A percentile compares a stretch with the other conserved stretches of the same genome.
These are phyloP conservation scores for Paspalum notatum DNA, from an alignment of 176 grass and related monocot genomes.

Conservation along the genomic window DNA sequence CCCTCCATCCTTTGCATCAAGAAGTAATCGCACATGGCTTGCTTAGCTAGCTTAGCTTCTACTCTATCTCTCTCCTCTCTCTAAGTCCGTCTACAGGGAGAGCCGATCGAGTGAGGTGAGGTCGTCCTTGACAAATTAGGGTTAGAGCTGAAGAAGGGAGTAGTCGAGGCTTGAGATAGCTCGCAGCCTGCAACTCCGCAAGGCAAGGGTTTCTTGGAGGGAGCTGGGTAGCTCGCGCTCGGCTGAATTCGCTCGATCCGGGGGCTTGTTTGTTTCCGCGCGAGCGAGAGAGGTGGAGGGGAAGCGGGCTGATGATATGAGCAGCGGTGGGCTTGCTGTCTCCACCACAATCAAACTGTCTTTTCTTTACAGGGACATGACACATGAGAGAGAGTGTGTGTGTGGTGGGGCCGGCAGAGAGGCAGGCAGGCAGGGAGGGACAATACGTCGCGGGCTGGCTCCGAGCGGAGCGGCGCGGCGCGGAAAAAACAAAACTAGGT, in stretches of 20 bases:
- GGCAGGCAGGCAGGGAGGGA: background rate
- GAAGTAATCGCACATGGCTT: conserved; percentile 87
- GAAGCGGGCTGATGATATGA: conserved; percentile 41
- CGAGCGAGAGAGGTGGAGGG: background rate
- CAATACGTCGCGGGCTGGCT: conserved; percentile 20
- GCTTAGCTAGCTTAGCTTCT: background rate
- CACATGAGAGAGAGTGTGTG: background rate
- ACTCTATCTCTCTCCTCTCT: background rate
- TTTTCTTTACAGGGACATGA: conserved; percentile 37
- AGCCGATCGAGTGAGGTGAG: too few relatives aligned
- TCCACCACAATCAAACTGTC: conserved; percentile 36
- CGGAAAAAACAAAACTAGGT: conserved; percentile 51
- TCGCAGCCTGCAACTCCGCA: background rate
- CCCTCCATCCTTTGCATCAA: conserved; percentile 58
- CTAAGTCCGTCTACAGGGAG: too few relatives aligned
- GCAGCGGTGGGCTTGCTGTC: conserved; percentile 24
- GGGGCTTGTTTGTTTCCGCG: conserved; percentile 42
- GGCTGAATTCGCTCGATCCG: conserved; percentile 37
- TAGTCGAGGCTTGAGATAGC: background rate
- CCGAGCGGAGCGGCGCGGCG: conserved; percentile 37
- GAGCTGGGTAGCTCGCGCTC: background rate
- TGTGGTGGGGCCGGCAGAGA: background rate
- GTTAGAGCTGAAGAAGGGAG: background rate
- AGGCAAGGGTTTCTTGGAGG: conserved; percentile 27
- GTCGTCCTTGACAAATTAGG: conserved; percentile 9